These are phyloP conservation scores for Skeletonema potamos DNA, from an alignment of 108 stramenopile genomes.

Conservation along the genomic window DNA sequence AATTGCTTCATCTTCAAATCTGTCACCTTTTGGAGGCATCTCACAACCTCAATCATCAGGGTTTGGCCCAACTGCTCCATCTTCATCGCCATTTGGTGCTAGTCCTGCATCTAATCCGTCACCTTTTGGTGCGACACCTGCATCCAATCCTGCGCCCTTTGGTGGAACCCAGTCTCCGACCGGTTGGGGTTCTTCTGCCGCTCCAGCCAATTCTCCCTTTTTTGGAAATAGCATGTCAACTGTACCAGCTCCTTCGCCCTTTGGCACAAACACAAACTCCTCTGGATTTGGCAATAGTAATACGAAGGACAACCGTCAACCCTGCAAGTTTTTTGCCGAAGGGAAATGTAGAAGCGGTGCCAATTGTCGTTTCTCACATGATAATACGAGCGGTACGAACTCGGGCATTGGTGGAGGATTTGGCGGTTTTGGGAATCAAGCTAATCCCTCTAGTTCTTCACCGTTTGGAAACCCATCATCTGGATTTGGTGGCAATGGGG, in stretches of 20 bases:
- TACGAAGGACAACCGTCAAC: constrained; percentile 3
- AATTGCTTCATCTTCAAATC: constrained; percentile 1
- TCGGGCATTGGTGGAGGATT: neutral
- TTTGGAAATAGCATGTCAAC: constrained; percentile 2
- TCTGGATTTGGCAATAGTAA: neutral
- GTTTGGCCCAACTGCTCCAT: neutral
- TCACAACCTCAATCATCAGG: neutral
- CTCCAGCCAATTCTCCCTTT: constrained; percentile 4
- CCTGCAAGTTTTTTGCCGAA: constrained; percentile 10
- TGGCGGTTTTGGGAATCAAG: neutral
- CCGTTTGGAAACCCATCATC: neutral
- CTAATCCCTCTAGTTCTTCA: neutral
- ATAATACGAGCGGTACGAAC: neutral
- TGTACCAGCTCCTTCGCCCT: constrained; percentile 11
- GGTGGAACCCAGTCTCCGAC: constrained; percentile 2
- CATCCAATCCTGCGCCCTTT: constrained; percentile 14
- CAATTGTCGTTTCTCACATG: constrained; percentile 23
- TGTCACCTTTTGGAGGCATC: constrained; percentile 17
- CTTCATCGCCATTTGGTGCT: constrained; percentile 32
- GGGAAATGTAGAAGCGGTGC: constrained; percentile 18
- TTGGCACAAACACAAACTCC: neutral
- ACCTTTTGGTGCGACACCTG: constrained; percentile 28
- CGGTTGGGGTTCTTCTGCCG: neutral
- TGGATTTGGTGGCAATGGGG: neutral
- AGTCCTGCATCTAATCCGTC: constrained; percentile 10